phyloP scores from a whole-genome alignment of 2,329 filamentous ascomycete genomes.

The Pseudophaeomoniella oleicola region DNA sequence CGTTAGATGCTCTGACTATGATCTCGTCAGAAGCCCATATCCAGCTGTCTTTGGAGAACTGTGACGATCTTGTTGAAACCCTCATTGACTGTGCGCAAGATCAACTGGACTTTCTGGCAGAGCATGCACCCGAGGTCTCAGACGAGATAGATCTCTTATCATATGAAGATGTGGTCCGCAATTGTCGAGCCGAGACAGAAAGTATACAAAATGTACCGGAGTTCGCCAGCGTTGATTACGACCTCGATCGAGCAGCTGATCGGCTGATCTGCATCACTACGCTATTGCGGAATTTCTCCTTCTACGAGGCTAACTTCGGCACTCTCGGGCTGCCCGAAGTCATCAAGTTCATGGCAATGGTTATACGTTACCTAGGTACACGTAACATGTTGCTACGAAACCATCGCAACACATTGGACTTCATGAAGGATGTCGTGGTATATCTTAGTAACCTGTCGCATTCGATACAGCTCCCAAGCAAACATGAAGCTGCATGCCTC shows the following conservation, averaged over 20 bases:
- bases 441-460: constrained; percentile 81
- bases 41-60: constrained; percentile 55
- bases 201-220: constrained; percentile 56
- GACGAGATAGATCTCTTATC: constrained; percentile 70
- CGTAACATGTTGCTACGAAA: constrained; percentile 73
- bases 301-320: constrained; percentile 61
- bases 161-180: constrained; percentile 76
- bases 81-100: constrained; percentile 84
- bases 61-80: constrained; percentile 78
- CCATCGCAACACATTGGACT: constrained; percentile 75
- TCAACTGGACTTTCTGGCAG: constrained; percentile 69
- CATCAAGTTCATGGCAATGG: constrained; percentile 67
- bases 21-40: constrained; percentile 52
- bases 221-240: constrained; percentile 64
- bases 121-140: constrained; percentile 71
- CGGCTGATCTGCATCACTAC: constrained; percentile 81
- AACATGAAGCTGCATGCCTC: constrained; percentile 75
- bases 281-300: constrained; percentile 84
- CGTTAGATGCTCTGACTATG: constrained; percentile 67
- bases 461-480: constrained; percentile 63
- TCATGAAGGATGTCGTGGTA: constrained; percentile 90
- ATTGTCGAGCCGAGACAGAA: constrained; percentile 61
- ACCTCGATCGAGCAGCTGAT: constrained; percentile 75
- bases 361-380: constrained; percentile 78
- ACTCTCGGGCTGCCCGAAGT: constrained; percentile 62